Base-by-base conservation (phyloP, 108 stramenopile genomes). In the Fragilariopsis cylindrus region DNA sequence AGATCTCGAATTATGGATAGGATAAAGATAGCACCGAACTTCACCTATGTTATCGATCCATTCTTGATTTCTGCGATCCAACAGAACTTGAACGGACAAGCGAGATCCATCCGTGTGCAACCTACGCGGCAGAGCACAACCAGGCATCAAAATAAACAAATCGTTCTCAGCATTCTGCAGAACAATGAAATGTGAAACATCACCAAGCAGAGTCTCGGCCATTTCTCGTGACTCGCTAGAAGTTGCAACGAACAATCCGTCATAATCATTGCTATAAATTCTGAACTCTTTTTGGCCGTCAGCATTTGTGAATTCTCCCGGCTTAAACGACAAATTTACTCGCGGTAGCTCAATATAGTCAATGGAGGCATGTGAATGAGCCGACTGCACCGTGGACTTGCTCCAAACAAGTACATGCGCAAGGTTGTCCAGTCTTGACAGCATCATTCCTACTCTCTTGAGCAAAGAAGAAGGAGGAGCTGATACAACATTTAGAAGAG, bases 1-100 rank as follows among this genome's bases (percentile, higher is more conserved):
- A n/a, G 91, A 82, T 70, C 87, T 86, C 13, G 95, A 95, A 69
- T 92, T 95, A 74, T 99, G 98, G 60, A 99, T 90, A 9, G 98
- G 98, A 76, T 98, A 99, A 40, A 99, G 82, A 79, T 98, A 98
- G 75, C 96, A 96, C 3, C 98, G 90, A 39, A 97, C 96, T 79
- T 96, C 96, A 16, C 97, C 97, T 72, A 98, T 90, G 69, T 97
- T 97, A 53, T 86, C 87, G 66, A 97, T 97, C 99, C 99, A 99
- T 73, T 97, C 96, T 74, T 91, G 75, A 75, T 98, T 98, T 69
- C 96, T 77, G 4, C 96, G 82, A 76, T 98, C 96, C 7, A 98
- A 85, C 56, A 98, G 74, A 11, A 99, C 89, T 57, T 98, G 95
- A 12, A 96, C 96, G 6, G 95, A 92, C 50, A 96, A 65, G 53